A percentile compares a stretch with the other conserved stretches of the same genome.
Evolutionary conservation across 2,329 filamentous ascomycete genomes (phyloP).

Genomic region (Epichloe aotearoae): DNA sequence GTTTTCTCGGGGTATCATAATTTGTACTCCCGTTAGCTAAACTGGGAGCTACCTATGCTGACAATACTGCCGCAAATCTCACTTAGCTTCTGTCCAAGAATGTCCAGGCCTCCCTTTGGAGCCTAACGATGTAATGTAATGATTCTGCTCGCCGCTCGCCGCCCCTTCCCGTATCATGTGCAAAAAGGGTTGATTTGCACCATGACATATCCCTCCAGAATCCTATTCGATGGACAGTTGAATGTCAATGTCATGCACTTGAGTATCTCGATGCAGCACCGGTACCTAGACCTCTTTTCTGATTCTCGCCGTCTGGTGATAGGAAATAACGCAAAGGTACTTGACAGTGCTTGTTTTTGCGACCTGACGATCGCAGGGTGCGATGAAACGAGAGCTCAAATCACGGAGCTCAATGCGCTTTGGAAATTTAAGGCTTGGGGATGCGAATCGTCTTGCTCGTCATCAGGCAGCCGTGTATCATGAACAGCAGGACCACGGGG

Average conservation of each 20-base stretch:
- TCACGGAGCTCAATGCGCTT: neutral
- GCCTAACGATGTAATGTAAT: neutral
- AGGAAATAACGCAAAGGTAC: neutral
- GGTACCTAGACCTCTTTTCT: neutral
- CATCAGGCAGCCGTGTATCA: constrained; percentile 88
- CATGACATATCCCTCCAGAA: neutral
- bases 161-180: neutral
- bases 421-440: constrained; percentile 57
- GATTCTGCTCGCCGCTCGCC: neutral
- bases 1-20: neutral
- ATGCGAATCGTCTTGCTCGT: constrained; percentile 90
- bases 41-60: neutral
- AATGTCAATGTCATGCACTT: neutral
- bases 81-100: neutral
- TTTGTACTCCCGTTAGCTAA: neutral
- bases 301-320: neutral
- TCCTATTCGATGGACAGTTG: too few species aligned
- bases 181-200: neutral
- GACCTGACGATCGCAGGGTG: neutral
- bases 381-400: neutral
- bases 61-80: neutral
- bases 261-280: neutral
- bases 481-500: constrained; percentile 66
- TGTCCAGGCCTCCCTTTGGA: neutral
- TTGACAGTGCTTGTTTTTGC: neutral